Conservation (phyloP, 345 rosid genomes). For the Angophora floribunda region DNA sequence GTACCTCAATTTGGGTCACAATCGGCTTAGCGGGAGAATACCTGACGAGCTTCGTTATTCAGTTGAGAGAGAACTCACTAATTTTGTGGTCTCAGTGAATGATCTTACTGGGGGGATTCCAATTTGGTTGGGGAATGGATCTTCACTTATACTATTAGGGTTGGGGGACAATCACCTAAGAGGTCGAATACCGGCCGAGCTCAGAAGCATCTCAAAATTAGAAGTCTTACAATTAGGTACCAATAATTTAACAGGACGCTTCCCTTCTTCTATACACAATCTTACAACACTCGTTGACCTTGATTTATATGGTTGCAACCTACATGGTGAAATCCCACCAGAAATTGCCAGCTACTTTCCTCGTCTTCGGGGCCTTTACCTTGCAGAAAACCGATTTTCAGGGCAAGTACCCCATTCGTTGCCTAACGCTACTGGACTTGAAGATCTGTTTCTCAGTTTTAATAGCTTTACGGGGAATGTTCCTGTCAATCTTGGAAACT, state of each 20-base stretch:
- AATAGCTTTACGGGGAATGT: background rate
- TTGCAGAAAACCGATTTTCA: too few relatives aligned
- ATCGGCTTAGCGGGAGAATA: background rate
- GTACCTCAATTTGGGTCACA: background rate
- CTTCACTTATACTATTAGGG: fast-evolving
- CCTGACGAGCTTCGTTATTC: background rate
- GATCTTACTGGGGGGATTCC: background rate
- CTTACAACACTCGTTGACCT: too few relatives aligned
- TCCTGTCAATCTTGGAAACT: background rate
- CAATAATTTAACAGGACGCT: background rate
- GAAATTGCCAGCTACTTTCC: background rate
- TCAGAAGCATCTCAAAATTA: background rate
- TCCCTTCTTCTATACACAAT: background rate
- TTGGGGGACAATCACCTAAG: background rate
- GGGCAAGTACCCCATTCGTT: background rate
- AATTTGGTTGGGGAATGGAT: background rate
- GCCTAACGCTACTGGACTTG: background rate
- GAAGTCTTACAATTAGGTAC: fast-evolving
- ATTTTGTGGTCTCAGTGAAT: fast-evolving
- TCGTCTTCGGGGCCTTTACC: background rate
- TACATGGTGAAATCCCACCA: too few relatives aligned
- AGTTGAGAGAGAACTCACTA: background rate
- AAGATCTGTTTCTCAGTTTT: fast-evolving
- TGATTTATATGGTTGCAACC: fast-evolving
- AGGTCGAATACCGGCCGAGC: background rate